Evolutionary conservation across 129 eudicot species (phyloP).

Genomic region (Rutidosis leptorrhynchoides): DNA sequence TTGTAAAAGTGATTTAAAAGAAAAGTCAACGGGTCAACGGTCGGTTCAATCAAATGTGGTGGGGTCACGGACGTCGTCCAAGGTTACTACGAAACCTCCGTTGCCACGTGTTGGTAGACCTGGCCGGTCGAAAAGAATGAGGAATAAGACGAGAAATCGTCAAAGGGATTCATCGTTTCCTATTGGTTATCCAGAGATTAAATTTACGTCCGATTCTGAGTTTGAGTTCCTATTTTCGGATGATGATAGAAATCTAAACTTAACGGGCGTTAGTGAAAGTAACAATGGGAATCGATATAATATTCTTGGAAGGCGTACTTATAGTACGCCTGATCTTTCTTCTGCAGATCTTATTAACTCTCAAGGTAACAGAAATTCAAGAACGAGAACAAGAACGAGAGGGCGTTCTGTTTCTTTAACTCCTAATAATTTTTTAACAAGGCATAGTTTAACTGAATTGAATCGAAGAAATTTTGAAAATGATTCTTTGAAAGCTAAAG

Average conservation of each 20-base stretch:
- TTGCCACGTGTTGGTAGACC: conserved; percentile 64
- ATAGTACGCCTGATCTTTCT: conserved; percentile 31
- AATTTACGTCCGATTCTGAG: conserved; percentile 63
- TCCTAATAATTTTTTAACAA: conserved; percentile 23
- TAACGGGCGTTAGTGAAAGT: conserved; percentile 15
- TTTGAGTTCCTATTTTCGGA: conserved; percentile 62
- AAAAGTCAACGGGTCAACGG: conserved; percentile 51
- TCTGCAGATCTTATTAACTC: conserved; percentile 26
- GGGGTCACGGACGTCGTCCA: conserved; percentile 43
- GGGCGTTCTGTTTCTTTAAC: conserved; percentile 28
- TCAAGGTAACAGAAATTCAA: conserved; percentile 28
- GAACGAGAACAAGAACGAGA: conserved; percentile 19
- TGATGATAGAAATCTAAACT: conserved; percentile 36
- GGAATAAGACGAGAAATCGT: conserved; percentile 41
- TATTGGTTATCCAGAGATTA: conserved; percentile 57
- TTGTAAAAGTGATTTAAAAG: conserved; percentile 53
- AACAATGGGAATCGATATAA: conserved; percentile 14
- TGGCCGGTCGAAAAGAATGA: conserved; percentile 50
- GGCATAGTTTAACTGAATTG: conserved; percentile 26
- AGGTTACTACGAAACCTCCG: conserved; percentile 68
- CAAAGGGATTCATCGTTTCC: conserved; percentile 34
- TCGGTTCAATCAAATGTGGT: conserved; percentile 33
- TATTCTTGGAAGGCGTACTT: conserved; percentile 25
- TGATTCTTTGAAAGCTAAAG: conserved; percentile 1
- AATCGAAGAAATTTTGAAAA: not conserved